These are phyloP conservation scores for Erysimum cheiranthoides DNA, from an alignment of 345 rosid genomes.

Conservation along the genomic window DNA sequence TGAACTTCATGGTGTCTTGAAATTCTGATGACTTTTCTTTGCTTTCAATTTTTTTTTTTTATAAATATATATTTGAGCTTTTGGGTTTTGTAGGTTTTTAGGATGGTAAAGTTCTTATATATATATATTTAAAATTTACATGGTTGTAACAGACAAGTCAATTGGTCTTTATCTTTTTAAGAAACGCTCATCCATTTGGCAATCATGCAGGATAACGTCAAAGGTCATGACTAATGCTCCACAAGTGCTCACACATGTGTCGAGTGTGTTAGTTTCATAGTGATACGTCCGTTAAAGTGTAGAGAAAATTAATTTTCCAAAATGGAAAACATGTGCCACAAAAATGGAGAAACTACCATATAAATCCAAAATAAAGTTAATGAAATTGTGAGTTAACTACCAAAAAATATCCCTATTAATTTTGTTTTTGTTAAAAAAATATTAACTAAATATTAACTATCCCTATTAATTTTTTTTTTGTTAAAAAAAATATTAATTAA, in stretches of 20 bases:
- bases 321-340: not conserved
- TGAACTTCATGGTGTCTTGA: conserved; percentile 22
- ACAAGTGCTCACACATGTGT: not conserved
- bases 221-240: not conserved
- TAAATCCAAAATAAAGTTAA: not conserved
- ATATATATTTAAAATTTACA: not conserved
- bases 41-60: not conserved
- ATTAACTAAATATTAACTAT: too few species aligned
- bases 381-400: not conserved
- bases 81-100: not conserved
- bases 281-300: not conserved
- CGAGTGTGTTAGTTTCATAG: not conserved
- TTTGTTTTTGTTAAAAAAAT: too few species aligned
- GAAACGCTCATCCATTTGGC: not conserved
- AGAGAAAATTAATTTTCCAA: not conserved
- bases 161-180: not conserved
- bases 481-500: too few species aligned
- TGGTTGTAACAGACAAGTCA: not conserved
- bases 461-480: too few species aligned
- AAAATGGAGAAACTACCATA: not conserved
- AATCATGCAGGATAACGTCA: not conserved
- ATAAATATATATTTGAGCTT: not conserved
- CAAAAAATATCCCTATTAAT: not conserved
- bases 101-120: not conserved
- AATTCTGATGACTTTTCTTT: not conserved